phyloP scores from a whole-genome alignment of 495 filamentous ascomycete species.

The Saxispiralis lemnorum region DNA sequence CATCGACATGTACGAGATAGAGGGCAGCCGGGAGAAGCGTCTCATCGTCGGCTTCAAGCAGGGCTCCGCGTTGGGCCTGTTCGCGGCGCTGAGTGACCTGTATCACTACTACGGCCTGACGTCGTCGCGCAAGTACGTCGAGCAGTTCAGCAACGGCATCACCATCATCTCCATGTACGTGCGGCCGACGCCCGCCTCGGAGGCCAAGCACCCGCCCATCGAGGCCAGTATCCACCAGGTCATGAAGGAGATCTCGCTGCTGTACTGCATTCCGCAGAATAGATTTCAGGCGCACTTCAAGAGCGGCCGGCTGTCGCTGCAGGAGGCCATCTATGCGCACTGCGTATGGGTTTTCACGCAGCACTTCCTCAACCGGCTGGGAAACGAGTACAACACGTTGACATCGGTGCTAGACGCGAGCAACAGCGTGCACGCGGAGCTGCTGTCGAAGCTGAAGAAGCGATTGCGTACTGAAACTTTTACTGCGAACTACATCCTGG shows the following conservation, averaged over 20 bases:
- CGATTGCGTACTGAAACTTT: conserved; percentile 91
- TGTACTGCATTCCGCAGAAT: conserved; percentile 97
- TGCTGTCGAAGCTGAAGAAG: conserved; percentile 89
- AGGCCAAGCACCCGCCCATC: conserved; percentile 51
- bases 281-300: conserved; percentile 81
- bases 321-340: conserved; percentile 93
- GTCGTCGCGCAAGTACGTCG: conserved; percentile 89
- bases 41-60: conserved; percentile 87
- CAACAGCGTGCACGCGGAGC: conserved; percentile 70
- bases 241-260: conserved; percentile 89
- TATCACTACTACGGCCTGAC: conserved; percentile 98
- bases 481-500: conserved; percentile 89
- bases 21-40: conserved; percentile 74
- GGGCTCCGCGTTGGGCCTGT: conserved; percentile 79
- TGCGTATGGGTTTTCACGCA: conserved; percentile 94
- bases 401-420: conserved; percentile 61
- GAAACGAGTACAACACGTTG: conserved; percentile 66
- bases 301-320: conserved; percentile 72
- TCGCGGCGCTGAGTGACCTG: conserved; percentile 85
- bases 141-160: conserved; percentile 97
- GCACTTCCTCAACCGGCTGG: conserved; percentile 90
- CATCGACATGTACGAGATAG: conserved; percentile 94
- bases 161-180: conserved; percentile 92
- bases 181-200: conserved; percentile 40
- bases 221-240: conserved; percentile 95